These are phyloP conservation scores for Tanacetum coccineum DNA, from an alignment of 129 eudicot genomes.

Conservation along the genomic window DNA sequence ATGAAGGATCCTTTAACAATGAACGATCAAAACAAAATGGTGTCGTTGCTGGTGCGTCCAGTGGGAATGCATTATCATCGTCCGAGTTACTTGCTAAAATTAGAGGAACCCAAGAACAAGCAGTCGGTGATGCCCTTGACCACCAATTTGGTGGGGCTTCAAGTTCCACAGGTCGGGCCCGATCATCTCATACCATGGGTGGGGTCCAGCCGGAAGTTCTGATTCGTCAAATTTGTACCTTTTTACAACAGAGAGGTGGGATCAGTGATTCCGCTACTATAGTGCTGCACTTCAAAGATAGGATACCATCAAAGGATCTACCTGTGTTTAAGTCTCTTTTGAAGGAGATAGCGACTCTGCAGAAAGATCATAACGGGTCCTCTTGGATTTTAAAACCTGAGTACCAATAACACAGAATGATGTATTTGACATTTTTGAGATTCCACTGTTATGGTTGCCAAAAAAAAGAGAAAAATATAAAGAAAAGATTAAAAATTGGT, in stretches of 20 bases:
- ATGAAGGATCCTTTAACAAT: conserved; percentile 31
- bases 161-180: conserved; percentile 26
- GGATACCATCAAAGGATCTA: conserved; percentile 78
- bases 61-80: conserved; percentile 80
- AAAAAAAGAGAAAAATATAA: too few relatives aligned
- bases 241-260: conserved; percentile 72
- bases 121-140: conserved; percentile 74
- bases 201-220: conserved; percentile 79
- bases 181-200: conserved; percentile 31
- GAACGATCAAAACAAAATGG: conserved; percentile 25
- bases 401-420: conserved; percentile 38
- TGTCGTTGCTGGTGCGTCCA: conserved; percentile 60
- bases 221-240: conserved; percentile 88
- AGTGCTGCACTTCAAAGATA: conserved; percentile 63
- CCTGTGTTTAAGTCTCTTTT: conserved; percentile 83
- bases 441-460: too few relatives aligned
- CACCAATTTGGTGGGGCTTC: conserved; percentile 55
- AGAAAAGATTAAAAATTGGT: too few relatives aligned
- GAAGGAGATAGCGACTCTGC: conserved; percentile 78
- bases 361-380: conserved; percentile 61
- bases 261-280: conserved; percentile 65
- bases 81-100: conserved; percentile 72
- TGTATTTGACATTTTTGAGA: neutral
- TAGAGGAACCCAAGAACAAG: conserved; percentile 64
- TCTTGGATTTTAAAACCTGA: conserved; percentile 80